Evolutionary conservation across 129 eudicot species (phyloP).

Genomic region (Oenanthe sinensis): DNA sequence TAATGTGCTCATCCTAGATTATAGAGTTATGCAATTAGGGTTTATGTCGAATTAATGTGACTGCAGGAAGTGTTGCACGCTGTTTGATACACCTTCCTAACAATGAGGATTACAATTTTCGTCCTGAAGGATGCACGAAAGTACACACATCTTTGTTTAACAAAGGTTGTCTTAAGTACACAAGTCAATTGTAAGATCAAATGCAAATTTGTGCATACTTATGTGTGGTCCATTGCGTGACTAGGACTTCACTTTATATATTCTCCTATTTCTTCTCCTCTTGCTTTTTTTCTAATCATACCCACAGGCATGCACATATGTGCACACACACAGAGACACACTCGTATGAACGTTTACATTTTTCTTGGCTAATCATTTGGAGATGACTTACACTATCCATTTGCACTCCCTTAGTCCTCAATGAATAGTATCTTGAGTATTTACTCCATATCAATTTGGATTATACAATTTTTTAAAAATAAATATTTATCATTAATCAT

Average conservation of each 20-base stretch:
- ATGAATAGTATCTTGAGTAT: neutral
- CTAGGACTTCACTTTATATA: neutral
- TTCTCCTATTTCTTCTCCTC: neutral
- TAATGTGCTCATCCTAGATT: conserved; percentile 4
- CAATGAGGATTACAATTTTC: neutral
- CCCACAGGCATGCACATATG: neutral
- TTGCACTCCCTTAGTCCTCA: neutral
- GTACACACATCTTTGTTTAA: conserved; percentile 1
- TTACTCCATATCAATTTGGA: neutral
- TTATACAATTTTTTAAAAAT: neutral
- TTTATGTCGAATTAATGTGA: neutral
- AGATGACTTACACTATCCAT: neutral
- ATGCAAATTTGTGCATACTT: neutral
- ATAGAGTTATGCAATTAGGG: neutral
- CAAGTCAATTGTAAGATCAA: neutral
- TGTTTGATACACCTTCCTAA: conserved; percentile 4
- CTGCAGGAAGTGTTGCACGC: conserved; percentile 10
- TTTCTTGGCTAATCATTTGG: neutral
- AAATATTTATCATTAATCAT: neutral
- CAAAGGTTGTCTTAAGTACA: neutral
- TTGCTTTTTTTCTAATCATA: neutral
- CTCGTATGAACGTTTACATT: neutral
- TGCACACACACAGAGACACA: neutral
- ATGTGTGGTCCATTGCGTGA: neutral
- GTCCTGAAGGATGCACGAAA: neutral